These are phyloP conservation scores for Cystobasidium ongulense DNA, from an alignment of 768 basidiomycete species.

Conservation along the genomic window DNA sequence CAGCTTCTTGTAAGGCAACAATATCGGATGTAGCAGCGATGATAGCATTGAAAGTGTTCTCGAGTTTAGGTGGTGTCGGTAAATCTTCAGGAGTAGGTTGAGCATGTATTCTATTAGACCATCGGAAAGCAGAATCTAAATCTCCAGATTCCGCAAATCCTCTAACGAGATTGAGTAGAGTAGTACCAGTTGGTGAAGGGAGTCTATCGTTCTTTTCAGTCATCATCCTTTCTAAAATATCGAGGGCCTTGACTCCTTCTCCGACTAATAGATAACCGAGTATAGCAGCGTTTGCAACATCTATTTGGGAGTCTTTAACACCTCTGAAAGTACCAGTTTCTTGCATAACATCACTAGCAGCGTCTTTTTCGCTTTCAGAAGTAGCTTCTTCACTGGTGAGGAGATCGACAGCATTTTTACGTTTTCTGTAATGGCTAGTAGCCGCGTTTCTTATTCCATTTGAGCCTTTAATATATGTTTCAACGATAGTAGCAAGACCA, in stretches of 20 bases:
- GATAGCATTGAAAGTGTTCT: conserved; percentile 26
- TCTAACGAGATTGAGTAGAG: conserved; percentile 5
- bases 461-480: conserved; percentile 1
- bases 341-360: not conserved
- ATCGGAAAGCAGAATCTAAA: conserved; percentile 25
- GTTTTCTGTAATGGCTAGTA: not conserved
- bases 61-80: conserved; percentile 13
- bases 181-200: not conserved
- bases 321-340: not conserved
- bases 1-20: conserved; percentile 11
- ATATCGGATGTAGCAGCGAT: not conserved
- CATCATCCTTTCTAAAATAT: conserved; percentile 27
- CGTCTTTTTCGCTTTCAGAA: not conserved
- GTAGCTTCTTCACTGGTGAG: not conserved
- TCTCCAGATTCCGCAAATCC: conserved; percentile 26
- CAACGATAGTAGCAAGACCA: conserved; percentile 12
- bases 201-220: not conserved
- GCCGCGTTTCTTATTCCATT: not conserved
- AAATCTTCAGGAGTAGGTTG: conserved; percentile 17
- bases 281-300: conserved; percentile 13
- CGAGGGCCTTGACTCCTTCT: not conserved
- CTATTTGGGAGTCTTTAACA: not conserved
- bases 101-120: conserved; percentile 17
- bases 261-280: not conserved
- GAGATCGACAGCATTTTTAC: not conserved